Conservation (phyloP, 108 stramenopile genomes). For the Nannochloropsis salina region DNA sequence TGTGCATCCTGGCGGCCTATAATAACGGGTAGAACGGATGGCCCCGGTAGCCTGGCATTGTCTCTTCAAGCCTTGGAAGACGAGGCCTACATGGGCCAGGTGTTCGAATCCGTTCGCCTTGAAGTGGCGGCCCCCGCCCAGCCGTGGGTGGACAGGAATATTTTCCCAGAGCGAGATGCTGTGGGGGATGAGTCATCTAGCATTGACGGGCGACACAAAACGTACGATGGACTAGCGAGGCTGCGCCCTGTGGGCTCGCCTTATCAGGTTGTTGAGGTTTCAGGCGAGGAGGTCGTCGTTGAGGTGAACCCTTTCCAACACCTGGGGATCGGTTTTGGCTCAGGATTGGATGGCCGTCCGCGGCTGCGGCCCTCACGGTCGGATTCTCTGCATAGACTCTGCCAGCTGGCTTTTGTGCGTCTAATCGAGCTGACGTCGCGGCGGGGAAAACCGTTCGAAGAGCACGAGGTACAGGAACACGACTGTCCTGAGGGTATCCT, state of each 20-base stretch:
- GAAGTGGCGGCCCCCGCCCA: background rate
- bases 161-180: background rate
- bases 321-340: background rate
- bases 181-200: background rate
- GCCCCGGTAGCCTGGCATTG: background rate
- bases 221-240: background rate
- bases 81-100: conserved; percentile 9
- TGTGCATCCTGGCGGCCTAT: background rate
- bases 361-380: background rate
- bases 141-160: background rate
- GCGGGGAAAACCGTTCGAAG: background rate
- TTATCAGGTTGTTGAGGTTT: background rate
- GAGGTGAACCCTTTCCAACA: background rate
- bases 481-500: background rate
- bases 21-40: background rate
- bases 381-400: background rate
- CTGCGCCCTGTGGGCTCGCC: background rate
- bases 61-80: background rate
- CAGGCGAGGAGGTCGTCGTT: background rate
- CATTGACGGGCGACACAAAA: background rate
- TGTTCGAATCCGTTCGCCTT: background rate
- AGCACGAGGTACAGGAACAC: background rate
- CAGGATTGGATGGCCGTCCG: background rate
- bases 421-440: background rate
- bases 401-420: background rate